Base-by-base conservation (phyloP, 2,329 filamentous ascomycete genomes). In the Macrophomina phaseolina region DNA sequence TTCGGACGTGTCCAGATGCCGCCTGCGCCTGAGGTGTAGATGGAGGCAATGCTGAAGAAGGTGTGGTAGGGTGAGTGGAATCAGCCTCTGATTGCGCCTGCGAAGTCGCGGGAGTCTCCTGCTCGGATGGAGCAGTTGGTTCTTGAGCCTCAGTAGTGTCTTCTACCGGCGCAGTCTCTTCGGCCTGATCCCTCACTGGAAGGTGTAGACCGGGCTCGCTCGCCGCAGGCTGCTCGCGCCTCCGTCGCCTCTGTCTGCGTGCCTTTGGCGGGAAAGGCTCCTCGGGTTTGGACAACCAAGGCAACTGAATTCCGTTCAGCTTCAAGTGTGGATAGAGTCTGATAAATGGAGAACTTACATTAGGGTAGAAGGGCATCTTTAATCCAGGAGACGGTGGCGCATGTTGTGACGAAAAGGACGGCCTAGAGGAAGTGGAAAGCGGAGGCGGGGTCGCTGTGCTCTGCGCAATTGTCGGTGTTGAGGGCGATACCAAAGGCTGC, bases 261-360 rank as follows among this genome's bases (percentile, higher is more conserved):
- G 81, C 80, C 72, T 82, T 81, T 16, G 82, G 76, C 3, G 87
- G 87, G 71, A 89, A 89, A 2, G 82, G 77, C 38, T 77, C 77
- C 23, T 85, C 83, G 16, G 84, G 81, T 34, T 84, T 81, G 12
- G 87, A 89, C 40, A 87, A 81, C 87, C 87, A 89, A 11, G 87
- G 87, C 23, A 89, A 77, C 82, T 85, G 69, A 23, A 62, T 62
- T 14, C 42, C 9, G 58, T 28, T 62, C 58, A 62, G 58, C 36
- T 38, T 18, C 16, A 6, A n/a, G 12, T 9, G 46, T 9, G 28
- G 16, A 16, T 28, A 3, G 1, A 8, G 16, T 40, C 58, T 32
- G n/a, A 12, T 5, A 9, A 8, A 32, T 4, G 28, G 18, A 8
- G 6, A 40, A 74, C 81, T 77, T 76, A 84, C 82, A 12, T 81